A percentile compares a stretch with the other conserved stretches of the same genome.
phyloP scores from a whole-genome alignment of 2,329 filamentous ascomycete genomes.

The Hypoxylon sp. region DNA sequence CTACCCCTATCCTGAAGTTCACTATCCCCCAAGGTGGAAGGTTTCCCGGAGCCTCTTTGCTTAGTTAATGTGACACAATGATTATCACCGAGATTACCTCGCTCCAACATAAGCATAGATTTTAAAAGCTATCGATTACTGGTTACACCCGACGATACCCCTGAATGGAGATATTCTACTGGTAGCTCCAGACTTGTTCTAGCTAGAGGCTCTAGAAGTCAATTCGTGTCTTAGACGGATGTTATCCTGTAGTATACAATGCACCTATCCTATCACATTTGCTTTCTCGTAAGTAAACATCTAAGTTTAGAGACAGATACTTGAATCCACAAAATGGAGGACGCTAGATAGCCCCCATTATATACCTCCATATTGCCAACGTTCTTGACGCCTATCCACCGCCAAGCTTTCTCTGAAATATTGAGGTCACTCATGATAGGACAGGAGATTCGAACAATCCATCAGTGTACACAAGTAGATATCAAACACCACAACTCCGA shows the following conservation, averaged over 20 bases:
- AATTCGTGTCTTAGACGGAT: conserved; percentile 1
- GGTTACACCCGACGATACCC: neutral
- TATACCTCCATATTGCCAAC: conserved; percentile 7
- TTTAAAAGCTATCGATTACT: conserved; percentile 4
- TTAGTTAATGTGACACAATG: conserved; percentile 6
- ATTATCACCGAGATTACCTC: conserved; percentile 19
- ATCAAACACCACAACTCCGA: conserved; percentile 15
- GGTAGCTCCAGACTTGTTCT: conserved; percentile 1
- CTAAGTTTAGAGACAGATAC: conserved; percentile 1
- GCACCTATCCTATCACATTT: conserved; percentile 5
- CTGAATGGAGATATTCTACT: neutral
- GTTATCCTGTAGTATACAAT: conserved; percentile 2
- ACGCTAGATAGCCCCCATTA: neutral
- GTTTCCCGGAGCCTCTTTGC: conserved; percentile 22
- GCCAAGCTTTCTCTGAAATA: conserved; percentile 5
- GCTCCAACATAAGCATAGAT: neutral
- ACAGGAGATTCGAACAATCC: conserved; percentile 4
- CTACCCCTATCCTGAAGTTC: conserved; percentile 22
- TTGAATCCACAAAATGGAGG: conserved; percentile 4
- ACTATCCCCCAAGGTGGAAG: conserved; percentile 23
- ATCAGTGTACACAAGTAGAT: conserved; percentile 1
- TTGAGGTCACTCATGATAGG: conserved; percentile 18
- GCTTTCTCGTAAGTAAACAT: neutral
- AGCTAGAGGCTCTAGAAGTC: neutral
- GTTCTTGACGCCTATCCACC: conserved; percentile 17